phyloP scores from a whole-genome alignment of 345 rosid species.

The Iberis pinnata region DNA sequence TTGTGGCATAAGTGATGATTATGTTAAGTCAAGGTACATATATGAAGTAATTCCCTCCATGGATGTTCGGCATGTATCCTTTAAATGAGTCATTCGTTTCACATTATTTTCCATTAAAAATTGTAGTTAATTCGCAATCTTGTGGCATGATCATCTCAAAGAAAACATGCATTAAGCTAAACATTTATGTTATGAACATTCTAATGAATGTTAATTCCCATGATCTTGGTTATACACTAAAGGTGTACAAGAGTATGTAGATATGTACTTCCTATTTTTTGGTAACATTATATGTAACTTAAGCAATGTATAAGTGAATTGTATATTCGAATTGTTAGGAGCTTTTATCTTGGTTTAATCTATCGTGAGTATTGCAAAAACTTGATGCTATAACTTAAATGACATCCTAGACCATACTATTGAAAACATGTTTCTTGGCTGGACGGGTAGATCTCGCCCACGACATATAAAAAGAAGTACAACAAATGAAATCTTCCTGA shows the following conservation, averaged over 20 bases:
- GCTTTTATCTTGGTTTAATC: neutral
- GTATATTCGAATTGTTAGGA: neutral
- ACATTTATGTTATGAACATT: constrained; percentile 76
- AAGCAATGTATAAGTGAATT: neutral
- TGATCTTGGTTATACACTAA: constrained; percentile 60
- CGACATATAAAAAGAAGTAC: constrained; percentile 66
- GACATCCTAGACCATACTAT: constrained; percentile 79
- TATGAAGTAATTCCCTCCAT: constrained; percentile 54
- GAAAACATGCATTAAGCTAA: constrained; percentile 56
- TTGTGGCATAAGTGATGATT: constrained; percentile 73
- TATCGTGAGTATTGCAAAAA: constrained; percentile 47
- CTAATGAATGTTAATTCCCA: constrained; percentile 88
- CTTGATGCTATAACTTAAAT: constrained; percentile 56
- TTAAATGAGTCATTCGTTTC: constrained; percentile 6
- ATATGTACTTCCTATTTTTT: constrained; percentile 36
- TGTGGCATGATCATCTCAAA: constrained; percentile 60
- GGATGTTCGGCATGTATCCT: constrained; percentile 5
- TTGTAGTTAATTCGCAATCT: constrained; percentile 15
- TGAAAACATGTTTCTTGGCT: constrained; percentile 85
- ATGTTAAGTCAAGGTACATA: constrained; percentile 64
- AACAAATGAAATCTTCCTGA: constrained; percentile 59
- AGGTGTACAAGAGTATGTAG: constrained; percentile 62
- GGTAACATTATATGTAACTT: neutral
- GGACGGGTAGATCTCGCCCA: constrained; percentile 79
- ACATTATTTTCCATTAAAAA: constrained; percentile 7